A percentile compares a stretch with the other conserved stretches of the same genome.
These are phyloP conservation scores for Cryptomeria japonica DNA, from an alignment of 75 land plant species.

Conservation along the genomic window DNA sequence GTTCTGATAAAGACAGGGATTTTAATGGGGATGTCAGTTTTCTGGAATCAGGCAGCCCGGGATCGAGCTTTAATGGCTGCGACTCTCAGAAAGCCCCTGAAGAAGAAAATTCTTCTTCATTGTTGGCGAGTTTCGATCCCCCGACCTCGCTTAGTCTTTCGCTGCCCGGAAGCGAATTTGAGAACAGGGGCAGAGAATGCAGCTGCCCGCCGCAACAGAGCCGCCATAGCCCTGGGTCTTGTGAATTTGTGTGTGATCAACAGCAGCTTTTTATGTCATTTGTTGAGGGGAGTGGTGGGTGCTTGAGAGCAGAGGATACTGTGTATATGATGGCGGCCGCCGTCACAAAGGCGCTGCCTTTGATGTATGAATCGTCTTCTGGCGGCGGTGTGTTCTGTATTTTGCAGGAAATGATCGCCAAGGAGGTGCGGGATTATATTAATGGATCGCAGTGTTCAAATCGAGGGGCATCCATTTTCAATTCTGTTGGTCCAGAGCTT, in stretches of 20 bases:
- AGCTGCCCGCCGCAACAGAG: not conserved
- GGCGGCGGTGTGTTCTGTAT: constrained; percentile 30
- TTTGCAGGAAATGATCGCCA: constrained; percentile 77
- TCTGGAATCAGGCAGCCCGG: not conserved
- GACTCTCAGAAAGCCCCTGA: not conserved
- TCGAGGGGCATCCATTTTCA: not conserved
- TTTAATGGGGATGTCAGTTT: too few species aligned
- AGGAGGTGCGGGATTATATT: constrained; percentile 69
- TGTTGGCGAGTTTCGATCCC: not conserved
- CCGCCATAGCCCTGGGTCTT: not conserved
- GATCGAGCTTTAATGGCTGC: not conserved
- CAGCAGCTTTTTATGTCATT: not conserved
- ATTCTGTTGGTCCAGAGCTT: not conserved
- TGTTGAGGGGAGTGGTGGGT: not conserved
- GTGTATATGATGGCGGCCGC: not conserved
- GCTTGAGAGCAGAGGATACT: not conserved
- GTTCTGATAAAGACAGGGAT: not conserved
- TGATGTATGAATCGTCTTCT: not conserved
- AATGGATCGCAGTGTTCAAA: constrained; percentile 12
- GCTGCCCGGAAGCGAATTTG: constrained; percentile 13
- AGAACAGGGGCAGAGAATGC: not conserved
- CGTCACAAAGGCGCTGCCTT: not conserved
- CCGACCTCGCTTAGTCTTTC: constrained; percentile 19
- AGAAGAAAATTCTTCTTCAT: not conserved
- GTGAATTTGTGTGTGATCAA: not conserved